Evolutionary conservation across 768 basidiomycete genomes (phyloP), one percentile per base, ranked within the genome.

Genomic region (Collybia mongolica): DNA sequence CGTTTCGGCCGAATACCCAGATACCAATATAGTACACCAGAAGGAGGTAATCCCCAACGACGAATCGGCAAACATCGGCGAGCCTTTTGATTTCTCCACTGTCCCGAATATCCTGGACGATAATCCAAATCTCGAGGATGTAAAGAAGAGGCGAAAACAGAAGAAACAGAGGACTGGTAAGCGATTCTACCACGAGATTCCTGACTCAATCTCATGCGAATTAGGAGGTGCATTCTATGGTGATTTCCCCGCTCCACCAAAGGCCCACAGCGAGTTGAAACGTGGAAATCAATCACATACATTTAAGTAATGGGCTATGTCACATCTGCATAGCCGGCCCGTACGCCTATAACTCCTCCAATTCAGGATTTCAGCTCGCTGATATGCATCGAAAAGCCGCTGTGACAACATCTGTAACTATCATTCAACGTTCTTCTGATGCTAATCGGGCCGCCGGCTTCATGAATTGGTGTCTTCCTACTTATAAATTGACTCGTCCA

Each of bases 61-160:
- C 29, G 49, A 56, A 42, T 50, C 54, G 48, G 62, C 32, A 32
- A 32, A 52, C 35, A 64, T 60, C 14, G 52, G 73, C 39, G 77
- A 76, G 38, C 72, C 72, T 35, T 93, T 90, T 59, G 87, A 91
- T 67, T 93, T 89, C 64, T 66, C 76, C 5, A 68, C 71, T 12
- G 82, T 78, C 19, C 81, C 88, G 4, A 92, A 93, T 63, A 75
- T 90, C 44, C 67, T 93, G 51, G 90, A 92, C 58, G 74, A 79
- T 54, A 73, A 72, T 49, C 72, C 73, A 39, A 67, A 69, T 39
- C 59, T 61, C 17, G 74, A 73, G 54, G 75, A 71, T 36, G 66
- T 60, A 45, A 64, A 61, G 56, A 73, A 68, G 65, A 80, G 66
- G 67, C 81, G 83, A 71, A 82, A 76, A 60, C 71, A 69, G 58